Evolutionary conservation across 441 rosid genomes (phyloP), one percentile per base, ranked within the genome.

Genomic region (Mallotus repandus): DNA sequence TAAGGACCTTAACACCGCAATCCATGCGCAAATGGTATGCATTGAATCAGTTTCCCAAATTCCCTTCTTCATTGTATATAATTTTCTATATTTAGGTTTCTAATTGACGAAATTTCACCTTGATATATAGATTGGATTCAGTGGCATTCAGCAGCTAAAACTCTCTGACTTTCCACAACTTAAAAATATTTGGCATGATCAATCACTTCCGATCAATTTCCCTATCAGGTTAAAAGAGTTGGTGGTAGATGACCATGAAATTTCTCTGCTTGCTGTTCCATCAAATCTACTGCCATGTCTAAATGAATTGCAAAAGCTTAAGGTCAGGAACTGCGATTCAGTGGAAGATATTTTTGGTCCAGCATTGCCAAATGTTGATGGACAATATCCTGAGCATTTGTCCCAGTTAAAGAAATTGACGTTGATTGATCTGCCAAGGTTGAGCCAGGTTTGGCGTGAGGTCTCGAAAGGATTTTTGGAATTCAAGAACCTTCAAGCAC

Each of bases 341-440:
- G 29, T 25, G 29, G 29, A 25, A 25, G 29, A 25, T 25, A 2
- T 25, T 25, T 25, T 25, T 25, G 29, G 29, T 25, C 29, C 29
- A 25, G 29, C 29, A 25, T 25, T 25, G 29, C 29, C 29, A 25
- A 25, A 25, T 25, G 29, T 25, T 25, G 29, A 25, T 25, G 29
- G 2, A 25, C 29, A 25, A 25, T 25, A 25, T 0, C 18, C 9
- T 19, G 21, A 21, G 38, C 25, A 10, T 25, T 13, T 72, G 13
- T 7, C 80, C 45, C 45, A 29, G 48, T 49, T 77, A 59, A 59
- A 38, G 19, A 6, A 43, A 22, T 72, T 71, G 22, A 14, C 12
- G 0, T 61, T 77, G 41, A 71, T 60, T 53, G 72, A 72, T 60
- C 21, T 77, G 43, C 73, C 80, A 14, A 66, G 50, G 16, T 7